A percentile compares a stretch with the other conserved stretches of the same genome.
phyloP scores from a whole-genome alignment of 495 filamentous ascomycete genomes.

The Aspergillus cristatus region DNA sequence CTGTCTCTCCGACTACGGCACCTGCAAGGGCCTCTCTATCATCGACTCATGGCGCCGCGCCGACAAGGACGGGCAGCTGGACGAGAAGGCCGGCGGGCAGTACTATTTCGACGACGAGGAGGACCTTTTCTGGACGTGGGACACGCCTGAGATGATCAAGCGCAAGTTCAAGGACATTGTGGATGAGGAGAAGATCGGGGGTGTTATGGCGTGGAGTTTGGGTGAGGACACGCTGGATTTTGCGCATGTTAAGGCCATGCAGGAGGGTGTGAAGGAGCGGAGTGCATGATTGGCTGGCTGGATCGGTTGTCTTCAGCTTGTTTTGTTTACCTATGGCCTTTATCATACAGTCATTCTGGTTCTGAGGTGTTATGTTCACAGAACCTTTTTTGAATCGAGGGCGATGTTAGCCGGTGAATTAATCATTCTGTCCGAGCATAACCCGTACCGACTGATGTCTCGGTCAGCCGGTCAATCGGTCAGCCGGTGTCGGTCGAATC shows the following conservation, averaged over 20 bases:
- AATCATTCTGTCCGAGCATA: too few relatives aligned
- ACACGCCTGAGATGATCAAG: conserved; percentile 51
- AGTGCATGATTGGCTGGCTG: background rate
- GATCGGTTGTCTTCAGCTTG: too few relatives aligned
- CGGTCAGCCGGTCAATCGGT: too few relatives aligned
- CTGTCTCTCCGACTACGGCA: conserved; percentile 34
- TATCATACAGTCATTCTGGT: too few relatives aligned
- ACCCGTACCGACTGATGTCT: too few relatives aligned
- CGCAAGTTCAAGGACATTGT: conserved; percentile 58
- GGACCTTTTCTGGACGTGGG: conserved; percentile 67
- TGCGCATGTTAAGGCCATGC: conserved; percentile 51
- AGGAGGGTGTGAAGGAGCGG: conserved; percentile 27
- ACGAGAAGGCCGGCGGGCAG: conserved; percentile 51
- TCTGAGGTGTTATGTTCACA: too few relatives aligned
- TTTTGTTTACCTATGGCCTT: too few relatives aligned
- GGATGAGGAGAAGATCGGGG: conserved; percentile 48
- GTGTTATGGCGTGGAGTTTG: conserved; percentile 65
- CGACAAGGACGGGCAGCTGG: conserved; percentile 43
- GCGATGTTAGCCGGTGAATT: too few relatives aligned
- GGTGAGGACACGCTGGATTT: conserved; percentile 59
- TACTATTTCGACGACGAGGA: conserved; percentile 57
- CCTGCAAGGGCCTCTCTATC: conserved; percentile 32
- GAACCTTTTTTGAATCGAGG: too few relatives aligned
- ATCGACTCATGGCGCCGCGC: conserved; percentile 41
- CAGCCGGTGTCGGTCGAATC: too few relatives aligned